Evolutionary conservation across 2,329 filamentous ascomycete genomes (phyloP), one percentile per base, ranked within the genome.

Genomic region (Hypoxylon sp.): DNA sequence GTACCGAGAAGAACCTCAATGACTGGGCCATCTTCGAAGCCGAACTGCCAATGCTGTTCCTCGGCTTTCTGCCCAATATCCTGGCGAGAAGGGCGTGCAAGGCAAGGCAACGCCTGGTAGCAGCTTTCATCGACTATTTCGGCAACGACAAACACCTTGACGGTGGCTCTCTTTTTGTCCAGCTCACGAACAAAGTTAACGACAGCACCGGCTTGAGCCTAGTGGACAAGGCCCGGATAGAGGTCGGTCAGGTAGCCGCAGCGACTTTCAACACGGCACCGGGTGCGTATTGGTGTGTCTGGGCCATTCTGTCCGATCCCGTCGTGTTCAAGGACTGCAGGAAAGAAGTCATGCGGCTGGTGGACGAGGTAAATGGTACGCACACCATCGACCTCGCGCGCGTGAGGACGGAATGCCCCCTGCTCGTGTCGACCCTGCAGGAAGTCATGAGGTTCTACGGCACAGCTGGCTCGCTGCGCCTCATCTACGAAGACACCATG

Each of bases 361-460:
- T 66, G 25, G n/a, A 62, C 23, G 45, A 54, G 7, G 53, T 11
- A 11, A 25, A 66, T 14, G 58, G 58, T 25, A 55, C 23, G 11
- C 12, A 23, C 11, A 59, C 63, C 19, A 59, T 69, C 11, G 63
- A 69, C 37, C 43, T 66, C 9, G 47, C 55, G 5, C 52, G 47
- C 37, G 47, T 69, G 9, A 61, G 51, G 30, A 59, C 54, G 19
- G 39, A 45, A 5, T 71, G 67, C 32, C 65, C 69, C 2, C 47
- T 69, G 9, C 63, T 71, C 5, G 43, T 70, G 11, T 71, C 69
- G 9, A 70, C 68, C 0, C 63, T 62, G 41, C 63, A 69, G 52
- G 69, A 71, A 56, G 54, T 62, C 7, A 37, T 70, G 53, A 30
- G 69, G 23, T 71, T 68, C 46, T 58, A 69, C 27, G 52, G 61